Base-by-base conservation (phyloP, 371 early-diverging fungal species). In the Astathelohania contejeani region DNA sequence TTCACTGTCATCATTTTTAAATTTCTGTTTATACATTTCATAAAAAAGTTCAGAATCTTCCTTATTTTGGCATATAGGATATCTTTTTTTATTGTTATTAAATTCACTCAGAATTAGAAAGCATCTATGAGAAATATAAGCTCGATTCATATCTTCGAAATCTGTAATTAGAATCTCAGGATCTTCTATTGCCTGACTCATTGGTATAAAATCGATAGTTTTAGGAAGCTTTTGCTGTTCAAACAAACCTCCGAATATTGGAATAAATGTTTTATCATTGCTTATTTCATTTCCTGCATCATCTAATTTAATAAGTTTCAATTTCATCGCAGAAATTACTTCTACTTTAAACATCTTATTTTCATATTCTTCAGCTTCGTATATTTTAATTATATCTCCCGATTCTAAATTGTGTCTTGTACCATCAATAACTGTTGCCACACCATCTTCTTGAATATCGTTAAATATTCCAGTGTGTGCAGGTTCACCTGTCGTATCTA, bases 401-500 rank as follows among this genome's bases (percentile, higher is more conserved):
- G 65, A 61, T 49, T 72, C 76, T 6, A 75, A 45, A 22, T 62
- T 51, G 53, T 75, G 76, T 49, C 71, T 66, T 28, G 63, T 56
- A 26, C 60, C 70, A 18, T 69, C 70, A 14, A 60, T 65, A 23
- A 71, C 19, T 3, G 64, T 66, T 28, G 70, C 48, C 38, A 60
- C 53, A 24, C 70, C 72, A 61, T 81, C 80, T 60, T 77, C 73
- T 14, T 80, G 76, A 32, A 98, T 79, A 53, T 78, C 82, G 22
- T 92, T 89, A 56, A 96, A 72, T 83, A 92, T 90, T 39, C 96
- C 97, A 18, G 78, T 77, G 23, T 86, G 73, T 12, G 90, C 83
- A 55, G 83, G 82, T 70, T 93, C 94, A 27, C 99, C 99, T 20
- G 82, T 92, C 24, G 82, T 76, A 74, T 99, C 99, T 18, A 76